Conservation (phyloP, 2,329 filamentous ascomycete species). For the Blastomyces parvus region DNA sequence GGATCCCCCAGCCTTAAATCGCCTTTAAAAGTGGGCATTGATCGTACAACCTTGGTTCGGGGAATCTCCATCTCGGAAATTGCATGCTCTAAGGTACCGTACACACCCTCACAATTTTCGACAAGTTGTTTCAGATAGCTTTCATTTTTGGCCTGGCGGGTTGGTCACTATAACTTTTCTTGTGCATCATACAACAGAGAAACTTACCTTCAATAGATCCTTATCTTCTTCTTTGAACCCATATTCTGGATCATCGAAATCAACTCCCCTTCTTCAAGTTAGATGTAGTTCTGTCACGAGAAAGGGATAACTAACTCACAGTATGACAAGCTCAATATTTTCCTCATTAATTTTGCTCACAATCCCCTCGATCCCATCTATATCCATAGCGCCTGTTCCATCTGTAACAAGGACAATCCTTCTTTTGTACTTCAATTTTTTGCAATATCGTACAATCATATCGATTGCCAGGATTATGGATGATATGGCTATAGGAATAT, state of each 20-base stretch:
- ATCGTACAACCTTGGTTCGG: constrained; percentile 62
- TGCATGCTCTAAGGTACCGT: constrained; percentile 79
- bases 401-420: constrained; percentile 81
- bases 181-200: neutral
- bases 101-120: constrained; percentile 59
- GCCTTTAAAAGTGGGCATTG: constrained; percentile 71
- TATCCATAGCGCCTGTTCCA: constrained; percentile 62
- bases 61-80: constrained; percentile 71
- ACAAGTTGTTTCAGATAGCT: constrained; percentile 53
- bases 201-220: constrained; percentile 52
- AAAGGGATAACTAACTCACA: constrained; percentile 47
- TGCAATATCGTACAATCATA: constrained; percentile 73
- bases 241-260: constrained; percentile 86
- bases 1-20: constrained; percentile 69
- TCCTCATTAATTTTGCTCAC: constrained; percentile 63
- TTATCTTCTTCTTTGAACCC: constrained; percentile 92
- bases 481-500: constrained; percentile 51
- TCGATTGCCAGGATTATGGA: constrained; percentile 76
- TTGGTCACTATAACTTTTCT: neutral
- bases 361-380: constrained; percentile 61
- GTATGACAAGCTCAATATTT: constrained; percentile 65
- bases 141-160: constrained; percentile 59
- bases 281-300: constrained; percentile 14
- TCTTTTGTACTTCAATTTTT: constrained; percentile 69
- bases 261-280: constrained; percentile 56